Evolutionary conservation across 2,329 filamentous ascomycete species (phyloP).

Genomic region (Hirsutella rhossiliensis): DNA sequence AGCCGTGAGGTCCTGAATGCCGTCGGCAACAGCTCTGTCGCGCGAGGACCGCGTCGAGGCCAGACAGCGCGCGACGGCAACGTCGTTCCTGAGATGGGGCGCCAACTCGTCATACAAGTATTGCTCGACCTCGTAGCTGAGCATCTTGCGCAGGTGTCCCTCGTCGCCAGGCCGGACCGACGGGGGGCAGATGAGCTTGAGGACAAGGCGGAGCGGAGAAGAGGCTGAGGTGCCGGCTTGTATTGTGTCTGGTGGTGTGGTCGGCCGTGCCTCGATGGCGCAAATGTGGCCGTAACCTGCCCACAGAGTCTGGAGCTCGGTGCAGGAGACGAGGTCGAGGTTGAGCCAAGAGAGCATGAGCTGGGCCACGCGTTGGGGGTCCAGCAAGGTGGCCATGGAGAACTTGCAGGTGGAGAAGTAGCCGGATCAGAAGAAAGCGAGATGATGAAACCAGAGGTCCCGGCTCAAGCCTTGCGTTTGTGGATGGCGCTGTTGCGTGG

Average conservation of each 20-base stretch:
- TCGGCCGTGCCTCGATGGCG: conserved; percentile 31
- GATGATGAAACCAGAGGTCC: no score
- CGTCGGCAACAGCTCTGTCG: conserved; percentile 11
- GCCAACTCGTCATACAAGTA: conserved; percentile 50
- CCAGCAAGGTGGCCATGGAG: not conserved
- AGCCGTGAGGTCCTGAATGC: conserved; percentile 30
- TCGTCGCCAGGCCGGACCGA: conserved; percentile 28
- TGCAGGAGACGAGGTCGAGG: conserved; percentile 26
- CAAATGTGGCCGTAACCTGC: conserved; percentile 45
- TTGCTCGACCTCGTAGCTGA: conserved; percentile 57
- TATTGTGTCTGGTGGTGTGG: not conserved
- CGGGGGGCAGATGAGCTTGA: conserved; percentile 50
- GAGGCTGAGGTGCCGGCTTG: conserved; percentile 1
- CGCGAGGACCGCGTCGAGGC: conserved; percentile 25
- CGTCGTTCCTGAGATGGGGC: conserved; percentile 27
- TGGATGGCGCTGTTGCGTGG: no score
- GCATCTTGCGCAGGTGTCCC: conserved; percentile 51
- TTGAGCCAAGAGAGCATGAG: conserved; percentile 26
- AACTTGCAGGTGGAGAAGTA: not conserved
- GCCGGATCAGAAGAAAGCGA: not conserved
- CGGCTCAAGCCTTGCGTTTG: no score
- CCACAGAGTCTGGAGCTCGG: conserved; percentile 32
- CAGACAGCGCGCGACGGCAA: conserved; percentile 38
- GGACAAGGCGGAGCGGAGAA: conserved; percentile 28
- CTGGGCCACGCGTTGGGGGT: conserved; percentile 22